These are phyloP conservation scores for Orychophragmus violaceus DNA, from an alignment of 345 rosid species.

Conservation along the genomic window DNA sequence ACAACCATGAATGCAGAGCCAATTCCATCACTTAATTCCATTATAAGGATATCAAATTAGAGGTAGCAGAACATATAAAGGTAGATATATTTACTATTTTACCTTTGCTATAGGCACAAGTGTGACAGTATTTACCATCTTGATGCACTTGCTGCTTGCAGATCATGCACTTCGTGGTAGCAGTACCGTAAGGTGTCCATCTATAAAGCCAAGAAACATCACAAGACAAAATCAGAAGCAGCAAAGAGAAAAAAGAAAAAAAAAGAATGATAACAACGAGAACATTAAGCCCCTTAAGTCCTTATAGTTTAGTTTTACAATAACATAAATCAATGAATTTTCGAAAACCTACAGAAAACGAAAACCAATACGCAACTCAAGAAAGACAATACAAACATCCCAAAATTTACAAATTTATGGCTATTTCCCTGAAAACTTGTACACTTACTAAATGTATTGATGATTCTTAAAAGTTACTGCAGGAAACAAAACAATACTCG, in stretches of 20 bases:
- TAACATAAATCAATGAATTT: not conserved
- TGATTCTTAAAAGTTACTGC: not conserved
- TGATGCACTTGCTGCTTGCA: conserved; percentile 99
- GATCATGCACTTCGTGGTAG: conserved; percentile 76
- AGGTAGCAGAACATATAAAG: not conserved
- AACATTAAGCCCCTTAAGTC: not conserved
- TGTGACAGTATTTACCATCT: conserved; percentile 92
- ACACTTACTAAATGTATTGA: not conserved
- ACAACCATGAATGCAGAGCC: conserved; percentile 3
- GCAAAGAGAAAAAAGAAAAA: not conserved
- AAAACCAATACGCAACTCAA: not conserved
- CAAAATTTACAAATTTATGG: not conserved
- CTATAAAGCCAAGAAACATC: conserved; percentile 32
- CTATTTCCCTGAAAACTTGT: not conserved
- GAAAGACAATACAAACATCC: not conserved
- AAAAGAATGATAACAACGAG: not conserved
- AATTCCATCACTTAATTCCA: not conserved
- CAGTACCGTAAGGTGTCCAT: conserved; percentile 91
- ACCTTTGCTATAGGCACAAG: conserved; percentile 98
- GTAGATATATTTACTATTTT: not conserved
- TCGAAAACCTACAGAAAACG: not conserved
- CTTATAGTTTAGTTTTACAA: not conserved
- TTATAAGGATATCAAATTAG: not conserved
- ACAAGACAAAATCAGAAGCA: not conserved
- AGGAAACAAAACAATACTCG: not conserved